Evolutionary conservation across 306 rosid genomes (phyloP).

Genomic region (Prunus padus): DNA sequence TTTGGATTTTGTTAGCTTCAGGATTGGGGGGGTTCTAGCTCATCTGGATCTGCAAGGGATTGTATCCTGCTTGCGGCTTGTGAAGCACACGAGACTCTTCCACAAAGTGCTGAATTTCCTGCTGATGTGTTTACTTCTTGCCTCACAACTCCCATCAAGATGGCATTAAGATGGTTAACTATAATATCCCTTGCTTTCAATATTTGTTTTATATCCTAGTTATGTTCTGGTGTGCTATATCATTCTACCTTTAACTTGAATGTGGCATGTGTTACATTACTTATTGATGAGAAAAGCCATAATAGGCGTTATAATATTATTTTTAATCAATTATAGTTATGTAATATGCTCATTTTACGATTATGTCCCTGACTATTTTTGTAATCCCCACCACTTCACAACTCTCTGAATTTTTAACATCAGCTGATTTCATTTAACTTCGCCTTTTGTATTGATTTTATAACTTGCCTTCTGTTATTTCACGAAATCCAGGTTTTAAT

Average conservation of each 20-base stretch:
- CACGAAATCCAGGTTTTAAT: background rate
- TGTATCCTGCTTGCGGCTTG: slow-evolving; percentile 98
- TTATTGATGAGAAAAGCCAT: too few species aligned
- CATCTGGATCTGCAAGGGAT: slow-evolving; percentile 80
- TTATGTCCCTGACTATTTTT: too few species aligned
- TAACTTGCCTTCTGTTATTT: background rate
- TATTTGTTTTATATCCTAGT: background rate
- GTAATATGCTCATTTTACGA: too few species aligned
- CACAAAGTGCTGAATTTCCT: slow-evolving; percentile 97
- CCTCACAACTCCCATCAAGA: slow-evolving; percentile 98
- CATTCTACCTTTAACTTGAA: too few species aligned
- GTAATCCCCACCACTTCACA: too few species aligned
- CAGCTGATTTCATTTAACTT: background rate
- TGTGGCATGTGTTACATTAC: too few species aligned
- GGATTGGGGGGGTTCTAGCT: slow-evolving; percentile 66
- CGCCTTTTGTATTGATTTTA: background rate
- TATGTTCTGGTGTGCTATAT: background rate
- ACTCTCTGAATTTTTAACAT: slow-evolving; percentile 4
- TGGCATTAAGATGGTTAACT: slow-evolving; percentile 93
- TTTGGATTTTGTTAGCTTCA: slow-evolving; percentile 58
- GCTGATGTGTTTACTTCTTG: slow-evolving; percentile 98
- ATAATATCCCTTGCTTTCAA: background rate
- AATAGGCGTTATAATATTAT: too few species aligned
- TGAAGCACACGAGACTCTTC: slow-evolving; percentile 96
- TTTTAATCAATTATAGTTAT: too few species aligned